Evolutionary conservation across 2,329 filamentous ascomycete species (phyloP).

Genomic region (Colletotrichum zoysiae): DNA sequence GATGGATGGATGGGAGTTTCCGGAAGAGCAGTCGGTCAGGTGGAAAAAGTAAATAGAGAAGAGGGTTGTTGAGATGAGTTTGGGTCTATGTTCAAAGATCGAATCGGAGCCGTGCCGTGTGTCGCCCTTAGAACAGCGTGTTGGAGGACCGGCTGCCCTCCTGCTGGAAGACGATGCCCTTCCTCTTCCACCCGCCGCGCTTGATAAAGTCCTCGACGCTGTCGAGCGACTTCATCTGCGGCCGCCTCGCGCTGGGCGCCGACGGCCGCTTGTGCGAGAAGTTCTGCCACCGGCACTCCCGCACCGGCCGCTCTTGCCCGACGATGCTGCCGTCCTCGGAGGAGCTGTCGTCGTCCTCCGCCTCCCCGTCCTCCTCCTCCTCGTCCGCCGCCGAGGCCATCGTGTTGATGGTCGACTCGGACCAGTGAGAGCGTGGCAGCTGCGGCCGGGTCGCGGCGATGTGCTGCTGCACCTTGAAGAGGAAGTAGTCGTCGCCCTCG

Average conservation of each 20-base stretch:
- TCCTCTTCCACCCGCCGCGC: conserved; percentile 59
- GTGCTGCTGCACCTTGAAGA: conserved; percentile 43
- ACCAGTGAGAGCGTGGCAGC: conserved; percentile 56
- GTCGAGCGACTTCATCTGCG: conserved; percentile 53
- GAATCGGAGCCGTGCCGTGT: background rate
- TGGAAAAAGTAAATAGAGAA: background rate
- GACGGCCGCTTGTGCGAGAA: conserved; percentile 51
- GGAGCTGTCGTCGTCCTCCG: conserved; percentile 26
- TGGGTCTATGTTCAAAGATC: no score
- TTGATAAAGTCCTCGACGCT: conserved; percentile 57
- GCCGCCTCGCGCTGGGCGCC: conserved; percentile 45
- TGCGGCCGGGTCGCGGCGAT: conserved; percentile 28
- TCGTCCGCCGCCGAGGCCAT: conserved; percentile 39
- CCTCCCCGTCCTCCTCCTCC: background rate
- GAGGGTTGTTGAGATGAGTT: no score
- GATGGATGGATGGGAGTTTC: background rate
- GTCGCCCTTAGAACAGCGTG: conserved; percentile 39
- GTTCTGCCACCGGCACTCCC: conserved; percentile 46
- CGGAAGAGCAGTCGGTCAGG: background rate
- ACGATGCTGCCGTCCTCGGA: conserved; percentile 36
- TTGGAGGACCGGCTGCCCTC: conserved; percentile 46
- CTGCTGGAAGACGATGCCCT: conserved; percentile 56
- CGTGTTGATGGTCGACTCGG: conserved; percentile 55
- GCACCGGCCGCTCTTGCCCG: conserved; percentile 31
- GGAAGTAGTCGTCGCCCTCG: conserved; percentile 43